Percentiles rank a stretch among this genome's conserved stretches.
Evolutionary conservation across 2,329 filamentous ascomycete genomes (phyloP).

Genomic region (Moelleriella libera): DNA sequence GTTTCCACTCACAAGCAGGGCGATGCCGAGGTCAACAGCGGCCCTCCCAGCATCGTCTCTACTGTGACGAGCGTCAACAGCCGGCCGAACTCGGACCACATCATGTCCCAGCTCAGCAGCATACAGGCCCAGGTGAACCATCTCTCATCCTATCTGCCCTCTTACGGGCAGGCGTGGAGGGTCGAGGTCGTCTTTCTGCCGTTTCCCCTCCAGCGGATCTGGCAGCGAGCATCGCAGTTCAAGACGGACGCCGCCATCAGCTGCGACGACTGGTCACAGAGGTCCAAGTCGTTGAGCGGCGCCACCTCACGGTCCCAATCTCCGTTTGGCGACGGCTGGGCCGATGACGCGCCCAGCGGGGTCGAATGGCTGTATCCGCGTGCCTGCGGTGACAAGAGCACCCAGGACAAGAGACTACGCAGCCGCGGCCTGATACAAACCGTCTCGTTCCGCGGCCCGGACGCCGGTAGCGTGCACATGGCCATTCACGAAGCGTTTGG

Average conservation of each 20-base stretch:
- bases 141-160: conserved; percentile 49
- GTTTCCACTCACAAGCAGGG: conserved; percentile 23
- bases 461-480: conserved; percentile 53
- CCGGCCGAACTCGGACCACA: conserved; percentile 25
- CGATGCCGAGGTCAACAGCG: conserved; percentile 25
- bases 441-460: conserved; percentile 45
- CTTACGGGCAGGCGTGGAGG: conserved; percentile 51
- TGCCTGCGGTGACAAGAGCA: conserved; percentile 48
- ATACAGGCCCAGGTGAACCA: conserved; percentile 36
- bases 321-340: conserved; percentile 33
- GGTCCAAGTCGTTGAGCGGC: conserved; percentile 32
- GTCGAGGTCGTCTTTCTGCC: conserved; percentile 65
- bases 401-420: conserved; percentile 55
- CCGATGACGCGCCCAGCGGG: conserved; percentile 19
- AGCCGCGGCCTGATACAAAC: conserved; percentile 59
- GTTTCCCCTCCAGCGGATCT: conserved; percentile 45
- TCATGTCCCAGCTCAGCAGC: conserved; percentile 34
- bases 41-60: conserved; percentile 29
- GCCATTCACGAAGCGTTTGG: conserved; percentile 51
- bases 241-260: conserved; percentile 19
- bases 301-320: conserved; percentile 26
- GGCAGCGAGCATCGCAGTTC: conserved; percentile 37
- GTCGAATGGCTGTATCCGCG: conserved; percentile 53
- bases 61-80: conserved; percentile 22
- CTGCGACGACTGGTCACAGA: conserved; percentile 40